Conservation (phyloP, 805 yeast genomes). For the Sungouiozyma ichnusensis region DNA sequence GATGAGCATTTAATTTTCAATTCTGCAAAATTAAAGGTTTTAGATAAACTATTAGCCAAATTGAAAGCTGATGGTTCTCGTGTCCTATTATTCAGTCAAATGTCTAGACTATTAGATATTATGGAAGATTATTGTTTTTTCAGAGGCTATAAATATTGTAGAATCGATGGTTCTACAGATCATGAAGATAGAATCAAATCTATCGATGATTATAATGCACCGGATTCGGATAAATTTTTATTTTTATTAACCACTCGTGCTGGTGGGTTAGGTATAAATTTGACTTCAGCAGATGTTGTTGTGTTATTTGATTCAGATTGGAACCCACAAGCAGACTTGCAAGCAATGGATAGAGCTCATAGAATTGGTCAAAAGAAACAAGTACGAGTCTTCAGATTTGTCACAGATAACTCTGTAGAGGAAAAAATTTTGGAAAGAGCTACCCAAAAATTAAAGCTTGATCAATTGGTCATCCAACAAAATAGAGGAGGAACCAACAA, state of each 20-base stretch:
- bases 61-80: conserved; percentile 62
- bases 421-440: conserved; percentile 77
- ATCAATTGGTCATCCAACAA: conserved; percentile 76
- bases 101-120: conserved; percentile 74
- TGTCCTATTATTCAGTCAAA: conserved; percentile 70
- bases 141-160: conserved; percentile 58
- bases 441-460: conserved; percentile 65
- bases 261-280: conserved; percentile 80
- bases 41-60: conserved; percentile 56
- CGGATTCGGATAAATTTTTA: conserved; percentile 61
- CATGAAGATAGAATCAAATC: conserved; percentile 67
- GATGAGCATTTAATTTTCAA: conserved; percentile 74
- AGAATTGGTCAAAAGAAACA: conserved; percentile 82
- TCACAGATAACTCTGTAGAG: conserved; percentile 75
- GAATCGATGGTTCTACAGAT: conserved; percentile 78
- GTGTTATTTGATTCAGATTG: conserved; percentile 72
- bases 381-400: conserved; percentile 66
- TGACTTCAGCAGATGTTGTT: conserved; percentile 70
- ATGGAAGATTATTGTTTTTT: conserved; percentile 69
- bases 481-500: conserved; percentile 35
- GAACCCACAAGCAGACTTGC: conserved; percentile 85
- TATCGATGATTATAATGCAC: conserved; percentile 69
- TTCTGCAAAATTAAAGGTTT: conserved; percentile 59
- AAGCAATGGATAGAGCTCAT: conserved; percentile 86
- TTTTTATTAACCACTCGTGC: conserved; percentile 76